These are phyloP conservation scores for Usnea hakonensis DNA, from an alignment of 495 filamentous ascomycete genomes.

Conservation along the genomic window DNA sequence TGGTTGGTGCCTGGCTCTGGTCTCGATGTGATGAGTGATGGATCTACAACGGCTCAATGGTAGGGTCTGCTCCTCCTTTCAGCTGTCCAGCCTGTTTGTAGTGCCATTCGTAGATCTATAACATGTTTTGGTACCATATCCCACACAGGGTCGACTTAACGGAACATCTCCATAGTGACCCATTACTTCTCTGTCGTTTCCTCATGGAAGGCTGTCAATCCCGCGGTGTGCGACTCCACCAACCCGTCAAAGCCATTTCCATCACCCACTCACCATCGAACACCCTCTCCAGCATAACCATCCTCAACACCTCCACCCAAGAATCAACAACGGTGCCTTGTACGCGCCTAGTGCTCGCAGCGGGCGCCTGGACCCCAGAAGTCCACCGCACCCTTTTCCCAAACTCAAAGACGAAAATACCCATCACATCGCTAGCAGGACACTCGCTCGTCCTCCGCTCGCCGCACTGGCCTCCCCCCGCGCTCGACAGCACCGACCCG, in stretches of 20 bases:
- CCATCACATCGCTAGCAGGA: conserved; percentile 58
- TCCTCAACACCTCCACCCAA: conserved; percentile 30
- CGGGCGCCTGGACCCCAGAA: conserved; percentile 60
- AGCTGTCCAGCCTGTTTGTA: neutral
- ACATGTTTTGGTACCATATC: conserved; percentile 1
- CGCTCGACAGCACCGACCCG: conserved; percentile 7
- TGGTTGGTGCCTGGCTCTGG: conserved; percentile 56
- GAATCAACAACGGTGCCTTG: conserved; percentile 33
- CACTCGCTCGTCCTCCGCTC: conserved; percentile 62
- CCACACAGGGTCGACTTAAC: conserved; percentile 21
- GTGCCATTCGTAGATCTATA: neutral
- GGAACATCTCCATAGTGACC: conserved; percentile 33
- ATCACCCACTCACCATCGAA: conserved; percentile 42
- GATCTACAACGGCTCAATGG: conserved; percentile 58
- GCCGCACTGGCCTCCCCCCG: conserved; percentile 43
- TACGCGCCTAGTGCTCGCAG: conserved; percentile 54
- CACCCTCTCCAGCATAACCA: conserved; percentile 42
- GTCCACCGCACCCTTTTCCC: conserved; percentile 61
- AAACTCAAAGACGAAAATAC: conserved; percentile 38
- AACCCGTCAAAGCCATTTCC: conserved; percentile 50
- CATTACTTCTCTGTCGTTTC: conserved; percentile 53
- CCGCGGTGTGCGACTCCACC: conserved; percentile 58
- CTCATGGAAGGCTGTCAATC: conserved; percentile 49
- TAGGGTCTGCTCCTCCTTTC: conserved; percentile 27
- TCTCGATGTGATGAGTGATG: conserved; percentile 56